These are phyloP conservation scores for Pelagophyceae sp. DNA, from an alignment of 352 stramenopile genomes.

Conservation along the genomic window DNA sequence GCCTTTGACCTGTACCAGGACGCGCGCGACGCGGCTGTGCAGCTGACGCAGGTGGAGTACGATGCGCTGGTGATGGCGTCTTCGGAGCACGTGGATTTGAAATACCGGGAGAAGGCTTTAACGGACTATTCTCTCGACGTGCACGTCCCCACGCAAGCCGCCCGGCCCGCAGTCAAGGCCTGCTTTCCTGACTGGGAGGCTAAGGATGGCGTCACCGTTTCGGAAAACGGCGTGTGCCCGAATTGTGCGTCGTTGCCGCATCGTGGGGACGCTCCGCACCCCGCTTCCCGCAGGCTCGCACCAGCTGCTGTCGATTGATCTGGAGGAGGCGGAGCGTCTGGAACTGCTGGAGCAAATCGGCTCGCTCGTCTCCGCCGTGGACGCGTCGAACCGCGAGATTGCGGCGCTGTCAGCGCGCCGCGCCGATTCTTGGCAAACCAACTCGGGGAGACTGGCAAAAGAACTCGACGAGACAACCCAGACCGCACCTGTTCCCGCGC, in stretches of 20 bases:
- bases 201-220: neutral
- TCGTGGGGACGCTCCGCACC: neutral
- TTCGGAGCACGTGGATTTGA: neutral
- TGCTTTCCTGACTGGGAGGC: neutral
- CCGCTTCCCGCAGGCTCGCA: too few species aligned
- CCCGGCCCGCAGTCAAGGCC: neutral
- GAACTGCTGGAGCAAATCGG: neutral
- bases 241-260: too few species aligned
- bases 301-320: neutral
- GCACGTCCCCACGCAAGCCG: neutral
- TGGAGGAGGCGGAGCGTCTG: neutral
- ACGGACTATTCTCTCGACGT: slow-evolving; percentile 1
- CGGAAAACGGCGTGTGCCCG: neutral
- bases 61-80: neutral
- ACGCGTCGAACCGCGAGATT: too few species aligned
- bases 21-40: too few species aligned
- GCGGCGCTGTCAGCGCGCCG: too few species aligned
- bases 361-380: neutral
- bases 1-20: too few species aligned
- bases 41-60: neutral
- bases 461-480: too few species aligned
- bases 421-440: too few species aligned
- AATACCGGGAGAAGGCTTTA: too few species aligned
- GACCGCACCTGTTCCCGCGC: too few species aligned
- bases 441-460: too few species aligned